Conservation (phyloP, 2,329 filamentous ascomycete species). For the Verticillium dahliae region DNA sequence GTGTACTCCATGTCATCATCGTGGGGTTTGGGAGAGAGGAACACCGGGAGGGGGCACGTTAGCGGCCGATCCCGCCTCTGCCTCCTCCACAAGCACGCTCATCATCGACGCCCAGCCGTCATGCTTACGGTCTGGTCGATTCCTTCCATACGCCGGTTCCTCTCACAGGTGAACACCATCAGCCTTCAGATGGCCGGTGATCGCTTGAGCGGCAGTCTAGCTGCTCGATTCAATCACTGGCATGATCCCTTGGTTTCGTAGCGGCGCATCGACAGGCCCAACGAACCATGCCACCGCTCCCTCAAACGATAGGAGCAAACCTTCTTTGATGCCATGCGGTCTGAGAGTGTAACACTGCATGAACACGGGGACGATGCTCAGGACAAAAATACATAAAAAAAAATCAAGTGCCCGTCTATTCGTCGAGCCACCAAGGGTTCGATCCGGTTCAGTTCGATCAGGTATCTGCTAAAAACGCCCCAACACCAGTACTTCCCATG, state of each 20-base stretch:
- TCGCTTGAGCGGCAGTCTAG: neutral
- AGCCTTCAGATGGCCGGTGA: no score
- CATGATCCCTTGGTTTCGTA: neutral
- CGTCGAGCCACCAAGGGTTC: neutral
- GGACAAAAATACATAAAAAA: neutral
- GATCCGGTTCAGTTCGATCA: neutral
- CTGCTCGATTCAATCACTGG: neutral
- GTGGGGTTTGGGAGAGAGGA: neutral
- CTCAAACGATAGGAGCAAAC: neutral
- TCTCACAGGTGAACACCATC: no score
- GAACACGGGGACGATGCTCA: neutral
- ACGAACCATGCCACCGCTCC: neutral
- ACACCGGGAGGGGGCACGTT: neutral
- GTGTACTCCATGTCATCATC: neutral
- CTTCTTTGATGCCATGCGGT: neutral
- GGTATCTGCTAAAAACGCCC: neutral
- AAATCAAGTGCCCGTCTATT: neutral
- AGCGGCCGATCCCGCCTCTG: neutral
- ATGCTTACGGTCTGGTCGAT: neutral
- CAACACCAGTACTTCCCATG: neutral
- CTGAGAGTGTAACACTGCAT: neutral
- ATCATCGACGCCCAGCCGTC: neutral
- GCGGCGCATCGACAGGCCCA: neutral
- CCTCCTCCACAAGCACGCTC: neutral
- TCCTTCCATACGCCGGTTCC: no score